Base-by-base conservation (phyloP, 345 rosid genomes). In the Euphorbia pulcherrima region DNA sequence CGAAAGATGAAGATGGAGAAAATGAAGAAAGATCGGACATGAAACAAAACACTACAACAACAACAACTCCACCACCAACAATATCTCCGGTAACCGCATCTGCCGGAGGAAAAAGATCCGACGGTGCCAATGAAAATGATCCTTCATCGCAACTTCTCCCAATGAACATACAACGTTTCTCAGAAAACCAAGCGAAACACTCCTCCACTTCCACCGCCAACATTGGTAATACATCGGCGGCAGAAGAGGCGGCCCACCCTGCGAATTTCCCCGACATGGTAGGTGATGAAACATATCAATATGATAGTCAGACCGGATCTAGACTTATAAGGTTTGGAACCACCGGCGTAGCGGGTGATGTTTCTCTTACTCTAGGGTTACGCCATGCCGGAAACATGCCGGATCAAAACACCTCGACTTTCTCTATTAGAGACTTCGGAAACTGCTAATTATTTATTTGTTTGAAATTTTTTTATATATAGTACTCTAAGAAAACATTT, bases 281-380 rank as follows among this genome's bases (percentile, higher is more conserved):
- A 0, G 84, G 79, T 8, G 80, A 83, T 56, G 80, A 83, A 56
- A 72, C 71, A 1, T 80, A 79, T 64, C 83, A 80, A 55, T 79
- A 64, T 20, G 81, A 37, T 29, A 0, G 29, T 30, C 48, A 48
- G 5, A 76, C 77, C 35, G 81, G 84, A 4, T 73, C 87, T 7
- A 72, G 86, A 12, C 79, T 84, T 40, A 81, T 88, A 44, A 83
- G 97, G 77, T 86, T 87, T 54, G 98, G 97, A 84, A 81, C 92
- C 75, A 81, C 79, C 3, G 39, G 55, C 7, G 40, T 90, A 14
- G 76, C 82, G 11, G 94, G 97, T 29, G 94, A 90, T 64, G 97
- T 93, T 55, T 93, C 98, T 18, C 92, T 93, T 74, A 93, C 98
- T 33, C 82, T 93, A 77, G 98, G 98, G 83, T 77, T 93, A 68